Base-by-base conservation (phyloP, 2,329 filamentous ascomycete genomes). In the Bipolaris victoriae region DNA sequence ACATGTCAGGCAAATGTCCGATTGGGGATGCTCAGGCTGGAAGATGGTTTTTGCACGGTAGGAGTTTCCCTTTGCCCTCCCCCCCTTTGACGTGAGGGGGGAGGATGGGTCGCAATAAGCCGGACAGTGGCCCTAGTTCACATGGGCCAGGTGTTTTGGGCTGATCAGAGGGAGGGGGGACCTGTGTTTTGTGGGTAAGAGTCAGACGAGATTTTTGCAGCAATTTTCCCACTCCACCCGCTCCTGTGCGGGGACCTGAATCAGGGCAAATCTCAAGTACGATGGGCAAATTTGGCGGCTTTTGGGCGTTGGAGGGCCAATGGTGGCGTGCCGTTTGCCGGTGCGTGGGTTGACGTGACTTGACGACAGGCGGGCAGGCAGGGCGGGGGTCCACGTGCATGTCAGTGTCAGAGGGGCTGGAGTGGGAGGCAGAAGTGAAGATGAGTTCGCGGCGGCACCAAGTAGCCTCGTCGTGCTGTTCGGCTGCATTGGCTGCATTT, bases 41-140 rank as follows among this genome's bases (percentile, higher is more conserved):
- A 11, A 22, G 31, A 18, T 35, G 33, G 39, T 22, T 20, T 22
- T 40, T 24, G 39, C 39, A 41, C 39, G 11, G 7, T 10, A 18
- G 6, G 18, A 15, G 58, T 37, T 58, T 46, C 22, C 22, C 39
- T 18, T 22, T 36, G 33, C 31, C 39, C 24, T 29, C 56, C 68
- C 66, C 63, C 66, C 64, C 69, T 72, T 73, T 70, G 68, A 71
- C 67, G 69, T 71, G 70, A 65, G 54, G 16, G n/a, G 31, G 31
- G 22, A 15, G 20, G 22, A 35, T 35, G 31, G 29, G 44, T 45
- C 57, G 22, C 16, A 65, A 51, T 64, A 58, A 62, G 62, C 62
- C 58, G 64, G 64, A 60, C 60, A 18, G 62, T 51, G 57, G 63
- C 60, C 60, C 65, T 65, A 61, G 63, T 57, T 57, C 57, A 56